Evolutionary conservation across 129 eudicot genomes (phyloP).

Genomic region (Dittrichia graveolens): DNA sequence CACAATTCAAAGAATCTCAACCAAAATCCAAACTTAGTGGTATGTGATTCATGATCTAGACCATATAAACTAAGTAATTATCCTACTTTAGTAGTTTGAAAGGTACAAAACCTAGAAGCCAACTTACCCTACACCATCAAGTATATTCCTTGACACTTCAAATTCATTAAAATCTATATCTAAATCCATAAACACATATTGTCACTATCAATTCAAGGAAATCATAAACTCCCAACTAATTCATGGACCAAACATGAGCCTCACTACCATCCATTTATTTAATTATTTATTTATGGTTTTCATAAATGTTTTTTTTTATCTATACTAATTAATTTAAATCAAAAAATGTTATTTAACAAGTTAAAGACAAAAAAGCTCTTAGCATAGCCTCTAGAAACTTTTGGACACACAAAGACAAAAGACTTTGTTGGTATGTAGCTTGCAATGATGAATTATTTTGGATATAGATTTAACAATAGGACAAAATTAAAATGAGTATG

Average conservation of each 20-base stretch:
- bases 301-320: too few relatives aligned
- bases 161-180: background rate
- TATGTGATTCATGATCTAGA: background rate
- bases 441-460: too few relatives aligned
- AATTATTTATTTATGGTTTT: background rate
- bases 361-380: background rate
- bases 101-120: slow-evolving; percentile 20
- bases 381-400: background rate
- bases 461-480: too few relatives aligned
- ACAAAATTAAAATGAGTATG: too few relatives aligned
- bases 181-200: slow-evolving; percentile 3
- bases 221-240: background rate
- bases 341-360: background rate
- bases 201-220: slow-evolving; percentile 15
- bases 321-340: background rate
- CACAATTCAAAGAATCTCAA: slow-evolving; percentile 28
- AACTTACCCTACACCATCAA: slow-evolving; percentile 34
- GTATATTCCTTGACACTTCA: slow-evolving; percentile 16
- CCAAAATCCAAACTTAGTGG: slow-evolving; percentile 4
- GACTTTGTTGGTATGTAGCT: background rate
- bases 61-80: background rate
- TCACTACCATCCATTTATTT: background rate
- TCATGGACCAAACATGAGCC: background rate
- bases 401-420: background rate
- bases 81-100: slow-evolving; percentile 22